A percentile compares a stretch with the other conserved stretches of the same genome.
phyloP scores from a whole-genome alignment of 441 rosid species.

The Populus hybrid region DNA sequence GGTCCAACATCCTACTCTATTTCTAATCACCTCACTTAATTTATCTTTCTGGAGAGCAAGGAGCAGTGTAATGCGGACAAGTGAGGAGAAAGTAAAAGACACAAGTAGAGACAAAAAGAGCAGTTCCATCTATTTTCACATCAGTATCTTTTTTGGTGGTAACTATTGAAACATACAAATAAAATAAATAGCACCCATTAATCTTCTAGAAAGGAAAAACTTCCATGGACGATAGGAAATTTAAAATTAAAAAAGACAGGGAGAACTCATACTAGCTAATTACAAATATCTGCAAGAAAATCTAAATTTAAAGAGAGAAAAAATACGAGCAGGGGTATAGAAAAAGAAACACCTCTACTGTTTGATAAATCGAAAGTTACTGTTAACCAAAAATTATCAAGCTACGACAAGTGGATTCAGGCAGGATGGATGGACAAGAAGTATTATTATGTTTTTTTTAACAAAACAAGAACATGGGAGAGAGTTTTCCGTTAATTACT shows the following conservation, averaged over 20 bases:
- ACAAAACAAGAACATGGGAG: background rate
- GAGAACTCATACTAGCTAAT: background rate
- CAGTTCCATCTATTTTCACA: background rate
- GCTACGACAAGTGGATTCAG: background rate
- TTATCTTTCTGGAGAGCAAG: background rate
- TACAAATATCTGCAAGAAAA: background rate
- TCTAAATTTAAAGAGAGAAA: too few species aligned
- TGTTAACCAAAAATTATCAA: too few species aligned
- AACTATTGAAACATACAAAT: background rate
- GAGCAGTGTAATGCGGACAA: background rate
- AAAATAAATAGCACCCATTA: background rate
- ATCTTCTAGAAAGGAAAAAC: background rate
- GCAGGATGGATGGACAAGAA: background rate
- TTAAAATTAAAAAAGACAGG: background rate
- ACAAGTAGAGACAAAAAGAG: background rate
- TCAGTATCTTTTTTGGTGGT: background rate
- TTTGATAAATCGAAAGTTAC: too few species aligned
- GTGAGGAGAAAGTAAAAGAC: background rate
- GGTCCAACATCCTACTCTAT: conserved; percentile 6
- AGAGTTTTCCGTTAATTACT: too few species aligned
- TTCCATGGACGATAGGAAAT: background rate
- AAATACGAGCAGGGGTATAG: background rate
- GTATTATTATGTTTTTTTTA: background rate
- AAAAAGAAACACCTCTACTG: background rate
- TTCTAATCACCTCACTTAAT: background rate